phyloP scores from a whole-genome alignment of 192 early-diverging fungal genomes.

The Coemansia sp. region DNA sequence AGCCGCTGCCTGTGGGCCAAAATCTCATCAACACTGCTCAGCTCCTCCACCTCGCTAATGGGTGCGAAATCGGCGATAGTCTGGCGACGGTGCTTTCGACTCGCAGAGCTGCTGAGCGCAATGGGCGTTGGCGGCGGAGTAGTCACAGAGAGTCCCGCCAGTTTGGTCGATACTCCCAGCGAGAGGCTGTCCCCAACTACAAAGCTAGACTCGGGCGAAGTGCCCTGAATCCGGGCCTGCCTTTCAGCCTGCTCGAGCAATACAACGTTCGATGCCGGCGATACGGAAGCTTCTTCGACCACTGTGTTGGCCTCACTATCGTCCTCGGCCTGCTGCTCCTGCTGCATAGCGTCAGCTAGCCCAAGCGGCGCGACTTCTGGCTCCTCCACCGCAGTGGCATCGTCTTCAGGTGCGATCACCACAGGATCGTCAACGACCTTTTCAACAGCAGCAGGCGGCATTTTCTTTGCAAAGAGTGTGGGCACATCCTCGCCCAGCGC shows the following conservation, averaged over 20 bases:
- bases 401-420: neutral
- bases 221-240: conserved; percentile 32
- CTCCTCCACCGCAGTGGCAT: neutral
- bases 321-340: neutral
- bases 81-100: conserved; percentile 16
- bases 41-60: neutral
- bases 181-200: neutral
- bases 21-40: conserved; percentile 11
- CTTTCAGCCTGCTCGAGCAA: conserved; percentile 44
- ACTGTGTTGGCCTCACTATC: neutral
- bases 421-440: neutral
- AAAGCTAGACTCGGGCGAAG: neutral
- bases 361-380: conserved; percentile 18
- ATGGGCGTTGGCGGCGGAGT: neutral
- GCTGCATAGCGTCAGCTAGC: conserved; percentile 31
- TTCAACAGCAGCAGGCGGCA: neutral
- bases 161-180: neutral
- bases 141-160: neutral
- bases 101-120: neutral
- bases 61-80: conserved; percentile 8
- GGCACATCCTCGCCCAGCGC: conserved; percentile 53
- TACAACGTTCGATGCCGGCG: conserved; percentile 26
- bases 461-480: neutral
- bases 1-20: conserved; percentile 38
- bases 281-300: neutral